Conservation (phyloP, 371 early-diverging fungal species). For the Parasitella parasitica region DNA sequence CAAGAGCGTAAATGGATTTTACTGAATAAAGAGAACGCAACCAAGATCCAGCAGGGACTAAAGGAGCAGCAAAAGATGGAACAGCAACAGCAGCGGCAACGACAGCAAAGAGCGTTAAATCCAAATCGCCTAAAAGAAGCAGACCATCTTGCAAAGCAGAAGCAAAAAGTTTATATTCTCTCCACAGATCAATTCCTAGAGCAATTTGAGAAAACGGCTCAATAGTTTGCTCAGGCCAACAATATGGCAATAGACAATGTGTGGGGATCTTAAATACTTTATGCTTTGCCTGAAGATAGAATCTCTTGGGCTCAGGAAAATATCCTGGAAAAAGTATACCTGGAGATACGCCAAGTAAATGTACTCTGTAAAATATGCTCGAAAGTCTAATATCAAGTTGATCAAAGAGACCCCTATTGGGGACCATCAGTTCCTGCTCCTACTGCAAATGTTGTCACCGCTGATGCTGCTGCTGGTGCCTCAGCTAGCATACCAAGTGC, state of each 20-base stretch:
- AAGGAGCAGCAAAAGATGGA: background rate
- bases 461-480: background rate
- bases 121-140: background rate
- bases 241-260: background rate
- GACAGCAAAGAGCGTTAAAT: background rate
- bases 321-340: background rate
- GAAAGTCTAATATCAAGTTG: background rate
- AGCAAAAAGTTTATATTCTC: background rate
- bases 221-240: background rate
- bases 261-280: conserved; percentile 1
- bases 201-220: conserved; percentile 1
- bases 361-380: background rate
- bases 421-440: too few species aligned
- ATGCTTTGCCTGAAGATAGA: conserved; percentile 1
- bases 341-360: background rate
- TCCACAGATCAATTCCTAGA: background rate
- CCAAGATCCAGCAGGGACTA: background rate
- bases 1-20: background rate
- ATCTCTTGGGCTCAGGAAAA: background rate
- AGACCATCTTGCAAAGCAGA: background rate
- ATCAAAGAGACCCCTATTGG: too few species aligned
- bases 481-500: background rate
- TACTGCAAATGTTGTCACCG: too few species aligned
- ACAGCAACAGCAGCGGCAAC: background rate
- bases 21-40: background rate